Conservation (phyloP, 2,329 filamentous ascomycete species). For the Hymenoscyphus linearis region DNA sequence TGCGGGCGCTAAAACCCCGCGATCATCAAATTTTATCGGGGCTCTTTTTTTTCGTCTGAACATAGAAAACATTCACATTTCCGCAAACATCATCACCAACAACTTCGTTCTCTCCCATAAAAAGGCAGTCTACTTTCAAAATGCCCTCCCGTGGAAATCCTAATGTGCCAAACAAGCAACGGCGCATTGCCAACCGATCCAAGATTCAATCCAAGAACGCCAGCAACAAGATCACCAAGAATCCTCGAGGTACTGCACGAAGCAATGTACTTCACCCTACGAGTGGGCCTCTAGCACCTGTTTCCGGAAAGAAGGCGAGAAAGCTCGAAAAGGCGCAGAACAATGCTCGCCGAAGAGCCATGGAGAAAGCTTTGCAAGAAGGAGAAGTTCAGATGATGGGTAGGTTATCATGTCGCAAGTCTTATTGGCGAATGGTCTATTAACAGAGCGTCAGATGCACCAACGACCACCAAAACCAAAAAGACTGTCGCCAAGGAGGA, state of each 20-base stretch:
- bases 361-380: conserved; percentile 30
- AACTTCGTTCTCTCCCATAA: neutral
- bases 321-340: conserved; percentile 31
- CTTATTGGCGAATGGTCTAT: too few species aligned
- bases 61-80: neutral
- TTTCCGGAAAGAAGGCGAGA: conserved; percentile 32
- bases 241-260: conserved; percentile 27
- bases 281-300: conserved; percentile 29
- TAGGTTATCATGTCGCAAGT: conserved; percentile 8
- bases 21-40: conserved; percentile 4
- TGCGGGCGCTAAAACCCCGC: conserved; percentile 8
- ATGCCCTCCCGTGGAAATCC: conserved; percentile 34
- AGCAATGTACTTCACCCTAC: conserved; percentile 31
- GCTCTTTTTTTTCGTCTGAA: conserved; percentile 4
- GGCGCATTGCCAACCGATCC: conserved; percentile 26
- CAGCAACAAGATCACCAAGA: conserved; percentile 27
- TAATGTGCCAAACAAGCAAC: conserved; percentile 32
- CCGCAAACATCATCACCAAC: neutral
- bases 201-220: conserved; percentile 31
- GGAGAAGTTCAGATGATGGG: conserved; percentile 33
- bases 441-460: neutral
- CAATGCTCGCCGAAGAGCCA: conserved; percentile 28
- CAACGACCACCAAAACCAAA: neutral
- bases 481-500: neutral
- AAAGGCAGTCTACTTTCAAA: conserved; percentile 4